Conservation (phyloP, 2,329 filamentous ascomycete genomes). For the Leptographium galeiforme region DNA sequence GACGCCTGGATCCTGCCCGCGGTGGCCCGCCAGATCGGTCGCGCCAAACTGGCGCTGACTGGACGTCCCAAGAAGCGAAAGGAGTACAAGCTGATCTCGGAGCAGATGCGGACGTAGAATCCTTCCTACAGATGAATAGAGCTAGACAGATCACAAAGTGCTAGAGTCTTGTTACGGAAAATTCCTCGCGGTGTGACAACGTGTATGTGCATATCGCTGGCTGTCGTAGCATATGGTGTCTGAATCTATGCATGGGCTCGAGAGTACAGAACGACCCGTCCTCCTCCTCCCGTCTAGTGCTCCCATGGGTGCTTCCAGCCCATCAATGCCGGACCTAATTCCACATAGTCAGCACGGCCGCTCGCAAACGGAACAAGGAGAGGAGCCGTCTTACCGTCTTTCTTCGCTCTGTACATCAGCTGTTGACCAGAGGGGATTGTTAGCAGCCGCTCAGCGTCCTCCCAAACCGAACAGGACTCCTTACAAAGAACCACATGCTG, state of each 20-base stretch:
- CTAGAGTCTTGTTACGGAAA: no score
- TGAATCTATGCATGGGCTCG: no score
- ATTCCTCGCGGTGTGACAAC: no score
- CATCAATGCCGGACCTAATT: constrained; percentile 56
- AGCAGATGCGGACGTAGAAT: constrained; percentile 41
- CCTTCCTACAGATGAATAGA: background rate
- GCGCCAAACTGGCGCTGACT: constrained; percentile 41
- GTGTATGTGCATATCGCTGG: no score
- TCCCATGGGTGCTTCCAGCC: constrained; percentile 97
- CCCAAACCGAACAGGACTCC: background rate
- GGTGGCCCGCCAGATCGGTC: constrained; percentile 55
- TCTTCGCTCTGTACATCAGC: constrained; percentile 93
- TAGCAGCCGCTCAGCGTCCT: background rate
- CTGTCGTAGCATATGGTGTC: no score
- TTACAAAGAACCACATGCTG: constrained; percentile 98
- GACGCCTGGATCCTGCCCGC: constrained; percentile 59
- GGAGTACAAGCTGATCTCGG: constrained; percentile 70
- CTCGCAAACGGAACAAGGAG: background rate
- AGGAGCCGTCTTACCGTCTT: constrained; percentile 53
- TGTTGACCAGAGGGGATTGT: constrained; percentile 22
- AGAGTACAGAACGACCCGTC: background rate
- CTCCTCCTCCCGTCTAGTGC: constrained; percentile 43
- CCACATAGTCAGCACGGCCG: constrained; percentile 4
- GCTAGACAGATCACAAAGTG: background rate
- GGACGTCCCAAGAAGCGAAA: constrained; percentile 64